phyloP scores from a whole-genome alignment of 306 rosid species.

The Sicyos edulis region DNA sequence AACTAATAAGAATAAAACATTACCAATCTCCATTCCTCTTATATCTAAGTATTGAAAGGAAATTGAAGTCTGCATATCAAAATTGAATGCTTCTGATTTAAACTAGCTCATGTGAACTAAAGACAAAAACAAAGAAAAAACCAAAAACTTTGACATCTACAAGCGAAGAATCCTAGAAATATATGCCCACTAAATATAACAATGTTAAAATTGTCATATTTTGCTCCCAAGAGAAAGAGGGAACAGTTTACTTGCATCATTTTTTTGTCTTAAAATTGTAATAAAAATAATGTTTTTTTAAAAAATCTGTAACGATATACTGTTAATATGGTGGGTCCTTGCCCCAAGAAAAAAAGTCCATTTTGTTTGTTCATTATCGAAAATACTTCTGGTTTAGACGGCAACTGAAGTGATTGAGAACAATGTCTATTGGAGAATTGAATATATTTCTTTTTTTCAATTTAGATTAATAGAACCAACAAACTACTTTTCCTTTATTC shows the following conservation, averaged over 20 bases:
- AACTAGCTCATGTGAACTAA: neutral
- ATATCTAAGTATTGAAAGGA: neutral
- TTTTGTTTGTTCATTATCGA: constrained; percentile 19
- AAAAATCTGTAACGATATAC: too few relatives aligned
- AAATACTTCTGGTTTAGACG: constrained; percentile 15
- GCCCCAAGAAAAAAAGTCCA: neutral
- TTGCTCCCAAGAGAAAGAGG: neutral
- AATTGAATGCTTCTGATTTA: neutral
- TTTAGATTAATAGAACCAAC: too few relatives aligned
- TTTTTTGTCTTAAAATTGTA: constrained; percentile 7
- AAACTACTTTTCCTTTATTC: neutral
- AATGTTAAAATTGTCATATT: neutral
- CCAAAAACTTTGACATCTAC: constrained; percentile 4
- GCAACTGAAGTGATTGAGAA: constrained; percentile 16
- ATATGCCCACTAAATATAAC: neutral
- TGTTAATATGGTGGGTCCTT: neutral
- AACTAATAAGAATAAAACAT: neutral
- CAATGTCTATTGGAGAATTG: constrained; percentile 2
- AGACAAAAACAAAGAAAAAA: neutral
- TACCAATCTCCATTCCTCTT: too few relatives aligned
- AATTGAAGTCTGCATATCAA: neutral
- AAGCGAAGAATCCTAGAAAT: constrained; percentile 15
- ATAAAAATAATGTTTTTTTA: neutral
- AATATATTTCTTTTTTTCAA: neutral
- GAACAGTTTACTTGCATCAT: neutral